Percentiles rank a stretch among this genome's conserved stretches.
Evolutionary conservation across 2,329 filamentous ascomycete species (phyloP).

Genomic region (Periconia digitata): DNA sequence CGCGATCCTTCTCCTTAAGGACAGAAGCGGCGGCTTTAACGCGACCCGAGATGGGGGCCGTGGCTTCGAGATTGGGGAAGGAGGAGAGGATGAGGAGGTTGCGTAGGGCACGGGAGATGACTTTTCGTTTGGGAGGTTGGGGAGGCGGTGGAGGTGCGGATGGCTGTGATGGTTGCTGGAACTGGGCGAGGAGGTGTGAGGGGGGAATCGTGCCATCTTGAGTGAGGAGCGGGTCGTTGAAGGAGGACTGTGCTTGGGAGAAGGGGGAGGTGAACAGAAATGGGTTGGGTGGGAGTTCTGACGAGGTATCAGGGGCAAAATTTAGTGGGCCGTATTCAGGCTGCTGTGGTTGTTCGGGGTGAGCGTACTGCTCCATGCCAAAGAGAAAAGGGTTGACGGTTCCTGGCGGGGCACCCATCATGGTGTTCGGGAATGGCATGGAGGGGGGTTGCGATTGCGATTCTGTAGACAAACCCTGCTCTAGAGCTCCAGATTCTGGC

Average conservation of each 20-base stretch:
- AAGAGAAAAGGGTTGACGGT: constrained; percentile 38
- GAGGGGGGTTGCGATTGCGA: too few species aligned
- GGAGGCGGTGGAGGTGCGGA: constrained; percentile 12
- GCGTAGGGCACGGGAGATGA: constrained; percentile 56
- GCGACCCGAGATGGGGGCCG: constrained; percentile 42
- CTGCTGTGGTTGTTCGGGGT: constrained; percentile 7
- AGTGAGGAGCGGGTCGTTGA: constrained; percentile 29
- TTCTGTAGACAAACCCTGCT: constrained; percentile 26
- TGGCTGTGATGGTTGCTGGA: constrained; percentile 17
- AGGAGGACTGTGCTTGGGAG: constrained; percentile 27
- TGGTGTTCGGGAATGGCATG: constrained; percentile 27
- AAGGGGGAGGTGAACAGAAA: constrained; percentile 26
- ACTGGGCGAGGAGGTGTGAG: constrained; percentile 24
- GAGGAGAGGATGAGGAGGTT: constrained; percentile 60
- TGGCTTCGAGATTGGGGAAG: constrained; percentile 51
- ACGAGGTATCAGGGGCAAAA: constrained; percentile 7
- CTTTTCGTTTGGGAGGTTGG: constrained; percentile 28
- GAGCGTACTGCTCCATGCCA: constrained; percentile 42
- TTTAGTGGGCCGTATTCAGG: constrained; percentile 17
- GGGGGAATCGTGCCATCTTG: constrained; percentile 16
- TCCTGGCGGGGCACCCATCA: constrained; percentile 38
- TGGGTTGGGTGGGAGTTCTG: constrained; percentile 27
- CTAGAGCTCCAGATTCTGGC: constrained; percentile 22
- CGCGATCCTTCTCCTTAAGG: constrained; percentile 38
- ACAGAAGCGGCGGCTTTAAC: constrained; percentile 52